A percentile compares a stretch with the other conserved stretches of the same genome.
phyloP scores from a whole-genome alignment of 352 stramenopile genomes.

The Hyaloperonospora brassicae region DNA sequence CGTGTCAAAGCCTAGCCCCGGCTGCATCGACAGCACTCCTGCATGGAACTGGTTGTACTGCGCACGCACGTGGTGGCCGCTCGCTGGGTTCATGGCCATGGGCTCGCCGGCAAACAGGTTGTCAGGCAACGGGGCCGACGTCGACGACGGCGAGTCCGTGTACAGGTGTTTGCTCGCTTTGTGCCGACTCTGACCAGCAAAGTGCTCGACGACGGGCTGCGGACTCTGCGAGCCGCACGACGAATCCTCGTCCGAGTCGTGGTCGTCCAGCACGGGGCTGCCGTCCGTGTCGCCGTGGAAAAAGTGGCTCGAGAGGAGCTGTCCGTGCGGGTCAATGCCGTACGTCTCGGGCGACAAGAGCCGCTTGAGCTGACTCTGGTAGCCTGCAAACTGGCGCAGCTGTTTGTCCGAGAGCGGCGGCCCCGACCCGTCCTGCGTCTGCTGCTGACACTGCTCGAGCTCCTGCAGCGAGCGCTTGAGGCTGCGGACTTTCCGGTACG shows the following conservation, averaged over 20 bases:
- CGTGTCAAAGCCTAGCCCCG: slow-evolving; percentile 30
- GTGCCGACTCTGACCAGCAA: slow-evolving; percentile 18
- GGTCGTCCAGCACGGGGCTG: slow-evolving; percentile 30
- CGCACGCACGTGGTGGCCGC: slow-evolving; percentile 16
- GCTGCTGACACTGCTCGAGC: slow-evolving; percentile 57
- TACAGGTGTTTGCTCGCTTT: slow-evolving; percentile 41
- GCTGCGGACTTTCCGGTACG: slow-evolving; percentile 63
- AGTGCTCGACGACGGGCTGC: slow-evolving; percentile 19
- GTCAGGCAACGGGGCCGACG: slow-evolving; percentile 25
- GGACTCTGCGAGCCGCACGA: slow-evolving; percentile 34
- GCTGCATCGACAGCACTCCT: slow-evolving; percentile 15
- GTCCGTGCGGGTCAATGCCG: slow-evolving; percentile 62
- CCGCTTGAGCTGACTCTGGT: slow-evolving; percentile 67
- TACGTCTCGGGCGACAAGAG: slow-evolving; percentile 75
- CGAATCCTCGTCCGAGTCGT: slow-evolving; percentile 54
- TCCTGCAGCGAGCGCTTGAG: slow-evolving; percentile 62
- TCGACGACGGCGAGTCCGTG: slow-evolving; percentile 38
- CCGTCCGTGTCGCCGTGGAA: slow-evolving; percentile 27
- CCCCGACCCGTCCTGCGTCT: slow-evolving; percentile 34
- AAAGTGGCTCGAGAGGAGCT: slow-evolving; percentile 34
- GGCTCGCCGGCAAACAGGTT: slow-evolving; percentile 29
- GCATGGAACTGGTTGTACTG: slow-evolving; percentile 21
- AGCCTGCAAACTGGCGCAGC: slow-evolving; percentile 50
- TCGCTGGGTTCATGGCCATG: slow-evolving; percentile 21
- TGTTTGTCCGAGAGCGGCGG: slow-evolving; percentile 68